Conservation (phyloP, 169 alveolate species). For the Perkinsus olseni region DNA sequence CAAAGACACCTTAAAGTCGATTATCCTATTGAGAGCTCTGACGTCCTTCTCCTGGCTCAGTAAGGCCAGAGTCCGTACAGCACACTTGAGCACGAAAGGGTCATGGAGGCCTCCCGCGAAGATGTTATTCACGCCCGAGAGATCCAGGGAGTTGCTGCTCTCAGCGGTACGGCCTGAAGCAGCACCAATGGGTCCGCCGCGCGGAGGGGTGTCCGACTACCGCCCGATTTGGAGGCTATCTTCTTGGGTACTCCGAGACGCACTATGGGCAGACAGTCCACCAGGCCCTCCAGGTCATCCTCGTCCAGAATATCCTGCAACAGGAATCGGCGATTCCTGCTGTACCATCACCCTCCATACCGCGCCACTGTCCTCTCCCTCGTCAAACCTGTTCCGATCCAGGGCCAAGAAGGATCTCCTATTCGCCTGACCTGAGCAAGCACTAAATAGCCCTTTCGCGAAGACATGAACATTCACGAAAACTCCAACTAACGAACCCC, state of each 20-base stretch:
- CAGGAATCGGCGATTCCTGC: not conserved
- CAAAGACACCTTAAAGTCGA: not conserved
- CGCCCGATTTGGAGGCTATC: not conserved
- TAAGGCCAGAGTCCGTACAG: conserved; percentile 26
- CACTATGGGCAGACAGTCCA: not conserved
- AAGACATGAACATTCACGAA: too few relatives aligned
- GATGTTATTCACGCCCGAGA: not conserved
- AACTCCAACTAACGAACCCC: too few relatives aligned
- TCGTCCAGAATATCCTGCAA: not conserved
- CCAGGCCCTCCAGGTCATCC: not conserved
- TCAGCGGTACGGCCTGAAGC: not conserved
- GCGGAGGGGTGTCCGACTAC: not conserved
- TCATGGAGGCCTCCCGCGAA: conserved; percentile 14
- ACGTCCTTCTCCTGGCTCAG: conserved; percentile 16
- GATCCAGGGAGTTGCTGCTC: not conserved
- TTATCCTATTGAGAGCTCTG: not conserved
- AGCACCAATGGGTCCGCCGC: not conserved
- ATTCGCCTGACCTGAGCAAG: not conserved
- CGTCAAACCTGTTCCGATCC: not conserved
- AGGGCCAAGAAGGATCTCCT: not conserved
- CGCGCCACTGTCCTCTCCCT: not conserved
- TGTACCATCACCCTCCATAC: not conserved
- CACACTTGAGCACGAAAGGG: conserved; percentile 27
- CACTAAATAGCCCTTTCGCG: too few relatives aligned
- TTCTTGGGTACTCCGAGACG: not conserved